Percentiles rank a stretch among this genome's conserved stretches.
These are phyloP conservation scores for Morella rubra DNA, from an alignment of 306 rosid species.

Conservation along the genomic window DNA sequence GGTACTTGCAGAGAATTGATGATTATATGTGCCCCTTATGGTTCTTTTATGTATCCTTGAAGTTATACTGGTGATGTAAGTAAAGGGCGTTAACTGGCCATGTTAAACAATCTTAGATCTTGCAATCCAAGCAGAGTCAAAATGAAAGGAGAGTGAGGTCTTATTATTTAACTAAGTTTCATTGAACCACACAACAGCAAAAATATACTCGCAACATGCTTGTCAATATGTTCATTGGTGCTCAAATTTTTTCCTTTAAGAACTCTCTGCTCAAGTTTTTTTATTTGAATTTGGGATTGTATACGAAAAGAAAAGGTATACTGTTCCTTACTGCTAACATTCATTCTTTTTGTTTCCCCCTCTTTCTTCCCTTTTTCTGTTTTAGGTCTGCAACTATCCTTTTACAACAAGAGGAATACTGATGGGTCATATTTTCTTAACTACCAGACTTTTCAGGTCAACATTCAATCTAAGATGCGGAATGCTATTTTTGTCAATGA, in stretches of 20 bases:
- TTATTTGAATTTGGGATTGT: conserved; percentile 18
- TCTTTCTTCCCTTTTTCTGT: conserved; percentile 23
- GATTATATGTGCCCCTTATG: conserved; percentile 19
- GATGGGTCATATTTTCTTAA: conserved; percentile 83
- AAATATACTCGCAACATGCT: not conserved
- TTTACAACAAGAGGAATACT: conserved; percentile 96
- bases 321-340: not conserved
- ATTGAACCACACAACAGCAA: not conserved
- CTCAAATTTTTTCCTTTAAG: not conserved
- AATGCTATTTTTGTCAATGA: conserved; percentile 5
- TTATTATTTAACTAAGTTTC: too few relatives aligned
- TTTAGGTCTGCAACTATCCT: conserved; percentile 89
- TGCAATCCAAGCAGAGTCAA: not conserved
- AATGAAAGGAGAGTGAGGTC: too few relatives aligned
- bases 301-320: not conserved
- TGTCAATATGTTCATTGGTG: not conserved
- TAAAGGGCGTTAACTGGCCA: not conserved
- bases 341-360: conserved; percentile 16
- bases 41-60: conserved; percentile 11
- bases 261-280: not conserved
- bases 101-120: conserved; percentile 1
- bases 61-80: not conserved
- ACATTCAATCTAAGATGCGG: conserved; percentile 20
- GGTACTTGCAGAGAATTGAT: conserved; percentile 45
- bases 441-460: conserved; percentile 77